Conservation (phyloP, 1,139 yeast genomes). For the Sugiyamaella pinicola region DNA sequence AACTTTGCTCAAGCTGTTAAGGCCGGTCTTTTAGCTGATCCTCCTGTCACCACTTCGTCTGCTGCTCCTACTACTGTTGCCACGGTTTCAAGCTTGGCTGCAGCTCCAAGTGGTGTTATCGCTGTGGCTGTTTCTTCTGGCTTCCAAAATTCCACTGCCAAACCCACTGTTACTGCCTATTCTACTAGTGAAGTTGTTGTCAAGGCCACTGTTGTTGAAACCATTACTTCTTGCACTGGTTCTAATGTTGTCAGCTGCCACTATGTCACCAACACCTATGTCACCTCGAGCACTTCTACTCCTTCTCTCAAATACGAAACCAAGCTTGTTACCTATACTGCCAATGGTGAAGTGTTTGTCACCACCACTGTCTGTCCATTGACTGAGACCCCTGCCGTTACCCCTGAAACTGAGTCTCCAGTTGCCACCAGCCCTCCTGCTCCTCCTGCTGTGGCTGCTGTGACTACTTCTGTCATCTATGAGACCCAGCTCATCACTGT, state of each 20-base stretch:
- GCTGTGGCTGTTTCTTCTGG: constrained; percentile 8
- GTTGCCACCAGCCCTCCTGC: constrained; percentile 1
- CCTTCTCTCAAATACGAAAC: constrained; percentile 13
- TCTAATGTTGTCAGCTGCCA: constrained; percentile 33
- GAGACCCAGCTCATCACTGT: constrained; percentile 14
- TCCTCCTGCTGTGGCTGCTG: constrained; percentile 2
- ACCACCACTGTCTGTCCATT: constrained; percentile 25
- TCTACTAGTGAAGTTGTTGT: constrained; percentile 14
- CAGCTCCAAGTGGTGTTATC: constrained; percentile 4
- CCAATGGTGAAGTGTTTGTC: constrained; percentile 19
- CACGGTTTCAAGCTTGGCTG: constrained; percentile 5
- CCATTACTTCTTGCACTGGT: constrained; percentile 32
- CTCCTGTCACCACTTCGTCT: constrained; percentile 15
- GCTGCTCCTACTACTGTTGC: constrained; percentile 12
- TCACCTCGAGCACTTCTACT: constrained; percentile 17
- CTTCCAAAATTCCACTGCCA: constrained; percentile 3
- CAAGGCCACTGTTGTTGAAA: constrained; percentile 18
- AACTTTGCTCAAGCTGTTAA: constrained; percentile 45
- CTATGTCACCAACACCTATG: constrained; percentile 30
- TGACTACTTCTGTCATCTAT: constrained; percentile 3
- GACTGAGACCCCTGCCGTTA: constrained; percentile 19
- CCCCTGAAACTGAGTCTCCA: not conserved
- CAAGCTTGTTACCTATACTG: constrained; percentile 18
- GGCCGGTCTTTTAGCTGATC: constrained; percentile 10
- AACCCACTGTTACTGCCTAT: constrained; percentile 20